Evolutionary conservation across 495 filamentous ascomycete genomes (phyloP).

Genomic region (Paragyromitra xinjiangensis): DNA sequence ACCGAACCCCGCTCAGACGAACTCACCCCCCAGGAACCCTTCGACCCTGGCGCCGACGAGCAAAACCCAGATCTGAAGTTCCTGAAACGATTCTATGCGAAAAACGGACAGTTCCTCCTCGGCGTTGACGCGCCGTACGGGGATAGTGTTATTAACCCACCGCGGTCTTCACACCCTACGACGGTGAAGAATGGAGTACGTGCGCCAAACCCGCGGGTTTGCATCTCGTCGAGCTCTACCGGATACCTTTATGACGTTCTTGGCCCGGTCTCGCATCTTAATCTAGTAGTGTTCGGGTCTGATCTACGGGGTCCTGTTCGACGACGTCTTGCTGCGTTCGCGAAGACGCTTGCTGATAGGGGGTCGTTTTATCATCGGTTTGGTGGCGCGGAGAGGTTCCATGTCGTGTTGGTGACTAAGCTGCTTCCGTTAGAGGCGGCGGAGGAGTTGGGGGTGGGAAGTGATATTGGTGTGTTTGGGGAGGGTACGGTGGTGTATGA

Average conservation of each 20-base stretch:
- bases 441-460: conserved; percentile 19
- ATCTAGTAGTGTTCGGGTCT: conserved; percentile 58
- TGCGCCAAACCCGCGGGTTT: conserved; percentile 59
- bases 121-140: conserved; percentile 54
- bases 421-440: conserved; percentile 45
- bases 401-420: conserved; percentile 58
- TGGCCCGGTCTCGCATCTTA: conserved; percentile 49
- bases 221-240: conserved; percentile 48
- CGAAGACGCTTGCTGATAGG: conserved; percentile 12
- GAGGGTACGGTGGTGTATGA: conserved; percentile 55
- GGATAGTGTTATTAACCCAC: conserved; percentile 9
- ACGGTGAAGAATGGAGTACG: conserved; percentile 56
- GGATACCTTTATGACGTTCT: conserved; percentile 60
- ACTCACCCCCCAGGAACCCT: neutral
- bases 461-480: conserved; percentile 21
- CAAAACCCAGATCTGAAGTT: conserved; percentile 40
- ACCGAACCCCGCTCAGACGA: conserved; percentile 34
- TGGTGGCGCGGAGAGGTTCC: conserved; percentile 56
- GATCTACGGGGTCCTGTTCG: conserved; percentile 54
- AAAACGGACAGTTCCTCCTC: conserved; percentile 55
- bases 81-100: conserved; percentile 51
- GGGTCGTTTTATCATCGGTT: conserved; percentile 53
- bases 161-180: conserved; percentile 5
- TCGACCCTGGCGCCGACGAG: conserved; percentile 2
- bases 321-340: conserved; percentile 42